Base-by-base conservation (phyloP, 2,329 filamentous ascomycete genomes). In the Exophiala spinifera region DNA sequence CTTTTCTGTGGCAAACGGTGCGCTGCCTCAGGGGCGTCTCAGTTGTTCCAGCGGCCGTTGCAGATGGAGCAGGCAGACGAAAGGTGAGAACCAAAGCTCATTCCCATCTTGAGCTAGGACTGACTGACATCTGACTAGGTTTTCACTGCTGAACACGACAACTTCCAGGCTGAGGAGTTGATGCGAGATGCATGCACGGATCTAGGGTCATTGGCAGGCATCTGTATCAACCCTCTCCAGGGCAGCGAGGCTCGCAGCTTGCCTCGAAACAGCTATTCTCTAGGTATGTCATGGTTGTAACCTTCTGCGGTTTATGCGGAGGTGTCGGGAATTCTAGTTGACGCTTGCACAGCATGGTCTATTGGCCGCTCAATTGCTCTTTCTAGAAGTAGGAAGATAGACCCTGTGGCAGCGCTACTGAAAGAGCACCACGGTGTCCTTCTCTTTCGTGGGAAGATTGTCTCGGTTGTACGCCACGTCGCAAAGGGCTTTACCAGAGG, bases 41-140 rank as follows among this genome's bases (percentile, higher is more conserved):
- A 15, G 42, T 45, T 45, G 42, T 45, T n/a, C 42, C 42, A 19
- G 42, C 42, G 42, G 42, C 42, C n/a, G 42, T 97, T 66, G 91
- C 87, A 20, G 91, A 91, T 31, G 91, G 86, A 40, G 77, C 95
- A 23, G 91, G 90, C 34, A 82, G 92, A 65, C 87, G 87, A 45
- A 4, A 45, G 42, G 42, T 45, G 14, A 7, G 7, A 15, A 19
- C 42, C 17, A 7, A 45, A 6, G 6, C 6, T 45, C 42, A 45
- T 45, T 17, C 20, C 42, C 42, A 17, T 45, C 42, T 45, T 45
- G 6, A 45, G 17, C 42, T 45, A 17, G 6, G 42, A 45, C 20
- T 45, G 42, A 45, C 42, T 23, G 42, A 45, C 42, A 45, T 17
- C 20, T 5, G n/a, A 8, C 20, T 45, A 45, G 42, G 42, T 45